Base-by-base conservation (phyloP, 2,329 filamentous ascomycete species). In the Colletotrichum salicis region DNA sequence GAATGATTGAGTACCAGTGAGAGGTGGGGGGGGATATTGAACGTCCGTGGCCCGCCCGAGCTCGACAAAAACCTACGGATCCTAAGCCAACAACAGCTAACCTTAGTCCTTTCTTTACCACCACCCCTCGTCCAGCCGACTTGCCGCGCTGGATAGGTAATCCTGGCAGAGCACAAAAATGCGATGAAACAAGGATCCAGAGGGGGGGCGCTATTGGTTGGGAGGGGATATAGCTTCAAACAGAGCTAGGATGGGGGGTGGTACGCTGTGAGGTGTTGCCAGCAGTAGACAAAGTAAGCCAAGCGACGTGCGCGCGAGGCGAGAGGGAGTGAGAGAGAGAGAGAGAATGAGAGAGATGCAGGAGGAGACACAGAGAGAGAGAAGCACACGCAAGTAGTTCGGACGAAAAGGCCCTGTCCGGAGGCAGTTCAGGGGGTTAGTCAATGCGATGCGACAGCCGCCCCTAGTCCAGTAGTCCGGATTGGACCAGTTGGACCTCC, bases 101-200 rank as follows among this genome's bases (percentile, higher is more conserved):
- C 55, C 35, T 61, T 52, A 56, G 67, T n/a, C 56, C 58, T 48
- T 59, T 37, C 48, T 27, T 59, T 58, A 51, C 22, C 52, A 57
- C 11, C 68, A 58, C 63, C 64, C 68, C 57, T 61, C 24, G 35
- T 24, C 51, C 64, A 62, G 68, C 63, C 57, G 68, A 57, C 45
- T 57, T 61, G 57, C 68, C 64, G 64, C 63, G 68, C 41, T 71
- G 64, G 41, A 57, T 45, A 61, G 70, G 59, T 12, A 59, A 59
- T 55, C 54, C 65, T 24, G 48, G 68, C 35, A 27, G 48, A 61
- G 48, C 10, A 57, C 5, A 56, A 48, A 63, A 65, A 69, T 73
- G 72, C 72, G 72, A 73, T 72, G 72, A 73, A 73, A 73, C 72
- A 73, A 58, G 69, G 58, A 61, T 73, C 29, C 12, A 22, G 27